Evolutionary conservation across 2,329 filamentous ascomycete species (phyloP).

Genomic region (Phialophora verrucosa): DNA sequence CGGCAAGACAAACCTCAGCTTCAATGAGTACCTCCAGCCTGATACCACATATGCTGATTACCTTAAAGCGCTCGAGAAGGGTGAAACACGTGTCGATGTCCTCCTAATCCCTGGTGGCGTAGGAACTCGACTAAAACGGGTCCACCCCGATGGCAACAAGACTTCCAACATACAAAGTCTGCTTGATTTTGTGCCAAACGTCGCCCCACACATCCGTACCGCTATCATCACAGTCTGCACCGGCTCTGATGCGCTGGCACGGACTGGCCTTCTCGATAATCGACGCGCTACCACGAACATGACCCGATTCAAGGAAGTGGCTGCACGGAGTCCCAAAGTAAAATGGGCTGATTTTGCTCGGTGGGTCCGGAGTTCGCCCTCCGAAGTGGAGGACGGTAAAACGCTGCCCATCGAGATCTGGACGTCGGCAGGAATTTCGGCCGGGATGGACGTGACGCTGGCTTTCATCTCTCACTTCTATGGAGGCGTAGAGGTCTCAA

Average conservation of each 20-base stretch:
- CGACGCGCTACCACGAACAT: constrained; percentile 71
- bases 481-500: constrained; percentile 57
- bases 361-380: constrained; percentile 56
- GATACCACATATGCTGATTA: constrained; percentile 54
- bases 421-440: constrained; percentile 68
- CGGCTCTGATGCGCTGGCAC: constrained; percentile 64
- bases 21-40: constrained; percentile 51
- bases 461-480: constrained; percentile 63
- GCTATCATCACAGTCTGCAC: constrained; percentile 68
- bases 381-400: constrained; percentile 24
- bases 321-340: constrained; percentile 56
- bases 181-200: constrained; percentile 30
- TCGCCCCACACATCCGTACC: constrained; percentile 26
- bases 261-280: constrained; percentile 65
- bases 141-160: constrained; percentile 29
- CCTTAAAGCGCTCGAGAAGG: constrained; percentile 16
- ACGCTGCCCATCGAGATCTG: constrained; percentile 53
- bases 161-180: constrained; percentile 30
- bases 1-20: constrained; percentile 35
- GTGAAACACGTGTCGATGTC: constrained; percentile 53
- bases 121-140: constrained; percentile 49
- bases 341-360: constrained; percentile 67
- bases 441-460: constrained; percentile 67
- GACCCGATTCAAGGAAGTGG: constrained; percentile 58
- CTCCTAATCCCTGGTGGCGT: constrained; percentile 70